Evolutionary conservation across 257 asterid species (phyloP), one percentile per base, ranked within the genome.

Genomic region (Nicotiana noctiflora): DNA sequence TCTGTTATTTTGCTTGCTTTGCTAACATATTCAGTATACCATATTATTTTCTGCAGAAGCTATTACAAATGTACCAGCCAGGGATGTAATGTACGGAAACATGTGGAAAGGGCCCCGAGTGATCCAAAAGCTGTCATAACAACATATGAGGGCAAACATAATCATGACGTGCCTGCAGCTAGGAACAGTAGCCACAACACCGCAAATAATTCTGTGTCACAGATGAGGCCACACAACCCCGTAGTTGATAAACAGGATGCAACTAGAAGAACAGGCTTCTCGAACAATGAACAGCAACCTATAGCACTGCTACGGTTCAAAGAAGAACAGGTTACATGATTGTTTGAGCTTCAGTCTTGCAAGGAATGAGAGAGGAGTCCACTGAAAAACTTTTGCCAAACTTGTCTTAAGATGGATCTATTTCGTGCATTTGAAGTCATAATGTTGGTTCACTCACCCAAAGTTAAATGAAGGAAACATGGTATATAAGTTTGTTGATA

Each of bases 81-180:
- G 19, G 97, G 91, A 15, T 94, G 98, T 86, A 92, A 89, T 46
- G 97, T 94, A 31, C 90, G 97, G 18, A 94, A 94, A 86, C 98
- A 94, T 49, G 96, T 94, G 63, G 97, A 94, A 80, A 87, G 98
- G 77, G 98, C 98, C n/a, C 91, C 98, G 56, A 85, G 77, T 64
- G 98, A 94, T 56, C 89, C 88, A 19, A 94, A 92, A 84, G 97
- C 97, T 44, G 98, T 92, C 46, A 90, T 91, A 83, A 94, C 97
- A 37, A 91, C 97, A 2, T 93, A 93, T 5, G 97, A 92, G 80
- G 98, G 98, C 4, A 92, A 92, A 84, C 97, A 93, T 82, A 92
- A 78, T 72, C 98, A 93, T 44, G 92, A 92, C 25, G 95, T 93
- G 49, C 98, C 97, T 25, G 94, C 90, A 46, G 88, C 95, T 72